Percentiles rank a stretch among this genome's conserved stretches.
Conservation (phyloP, 2,329 filamentous ascomycete genomes). For the Colletotrichum incanum region DNA sequence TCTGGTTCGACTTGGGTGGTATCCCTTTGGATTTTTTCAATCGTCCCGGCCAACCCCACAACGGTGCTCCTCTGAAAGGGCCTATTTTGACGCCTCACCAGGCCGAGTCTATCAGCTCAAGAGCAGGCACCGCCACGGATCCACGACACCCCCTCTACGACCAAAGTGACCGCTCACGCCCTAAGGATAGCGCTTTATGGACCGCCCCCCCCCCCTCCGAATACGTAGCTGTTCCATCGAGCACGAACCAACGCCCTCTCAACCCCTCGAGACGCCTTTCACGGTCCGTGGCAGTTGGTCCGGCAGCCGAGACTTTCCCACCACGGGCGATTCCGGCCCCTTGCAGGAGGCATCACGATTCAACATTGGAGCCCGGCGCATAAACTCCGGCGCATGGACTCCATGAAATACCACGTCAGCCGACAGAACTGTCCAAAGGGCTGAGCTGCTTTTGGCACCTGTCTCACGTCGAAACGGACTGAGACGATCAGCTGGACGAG, state of each 20-base stretch:
- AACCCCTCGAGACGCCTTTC: neutral
- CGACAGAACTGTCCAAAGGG: too few species aligned
- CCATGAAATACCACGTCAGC: neutral
- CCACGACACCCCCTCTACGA: neutral
- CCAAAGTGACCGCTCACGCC: neutral
- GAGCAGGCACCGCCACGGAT: neutral
- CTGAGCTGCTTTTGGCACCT: too few species aligned
- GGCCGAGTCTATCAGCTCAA: neutral
- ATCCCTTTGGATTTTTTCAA: too few species aligned
- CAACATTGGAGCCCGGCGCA: neutral
- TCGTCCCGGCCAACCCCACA: neutral
- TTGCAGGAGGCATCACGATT: neutral
- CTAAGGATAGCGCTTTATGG: neutral
- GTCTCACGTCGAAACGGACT: neutral
- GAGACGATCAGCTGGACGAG: neutral
- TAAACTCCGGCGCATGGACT: neutral
- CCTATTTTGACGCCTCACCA: neutral
- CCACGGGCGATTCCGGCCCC: neutral
- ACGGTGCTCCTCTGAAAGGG: neutral
- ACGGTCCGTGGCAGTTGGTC: neutral
- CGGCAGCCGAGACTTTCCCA: neutral
- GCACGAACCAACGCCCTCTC: neutral
- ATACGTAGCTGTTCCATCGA: neutral
- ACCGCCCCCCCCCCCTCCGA: neutral
- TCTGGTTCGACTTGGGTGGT: neutral